phyloP scores from a whole-genome alignment of 495 filamentous ascomycete genomes.

The Aspergillus baeticus region DNA sequence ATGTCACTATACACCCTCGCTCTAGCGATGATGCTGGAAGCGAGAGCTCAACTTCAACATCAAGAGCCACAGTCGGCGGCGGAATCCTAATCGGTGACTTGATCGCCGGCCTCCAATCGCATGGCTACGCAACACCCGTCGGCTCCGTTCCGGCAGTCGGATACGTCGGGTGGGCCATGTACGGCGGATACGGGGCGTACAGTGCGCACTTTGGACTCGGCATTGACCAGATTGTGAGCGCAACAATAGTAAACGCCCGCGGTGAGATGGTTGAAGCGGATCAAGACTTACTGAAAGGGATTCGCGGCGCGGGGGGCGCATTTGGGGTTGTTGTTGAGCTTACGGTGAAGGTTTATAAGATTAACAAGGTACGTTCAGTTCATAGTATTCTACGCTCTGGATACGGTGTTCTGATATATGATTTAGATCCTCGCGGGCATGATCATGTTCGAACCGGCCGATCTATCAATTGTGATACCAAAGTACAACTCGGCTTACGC shows the following conservation, averaged over 20 bases:
- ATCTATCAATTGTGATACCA: conserved; percentile 19
- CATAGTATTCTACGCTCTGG: neutral
- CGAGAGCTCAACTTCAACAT: too few relatives aligned
- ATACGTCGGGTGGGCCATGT: conserved; percentile 5
- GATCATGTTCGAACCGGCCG: conserved; percentile 30
- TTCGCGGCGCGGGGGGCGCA: conserved; percentile 38
- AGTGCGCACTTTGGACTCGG: neutral
- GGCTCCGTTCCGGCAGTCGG: neutral
- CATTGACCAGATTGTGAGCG: conserved; percentile 1
- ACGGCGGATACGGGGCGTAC: conserved; percentile 9
- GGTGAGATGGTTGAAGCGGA: conserved; percentile 31
- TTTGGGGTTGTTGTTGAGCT: conserved; percentile 44
- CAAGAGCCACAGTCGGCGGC: conserved; percentile 16
- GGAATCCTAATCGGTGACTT: neutral
- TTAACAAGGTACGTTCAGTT: conserved; percentile 27
- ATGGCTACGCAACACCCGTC: neutral
- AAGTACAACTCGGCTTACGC: conserved; percentile 26
- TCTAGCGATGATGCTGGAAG: neutral
- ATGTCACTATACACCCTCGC: conserved; percentile 25
- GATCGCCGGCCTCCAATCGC: neutral
- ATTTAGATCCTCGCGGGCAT: conserved; percentile 30
- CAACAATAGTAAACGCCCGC: neutral
- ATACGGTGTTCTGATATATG: neutral
- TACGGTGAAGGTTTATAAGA: conserved; percentile 35
- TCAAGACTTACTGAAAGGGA: conserved; percentile 26